phyloP scores from a whole-genome alignment of 2,329 filamentous ascomycete genomes.

The Arachnomyces sp. region DNA sequence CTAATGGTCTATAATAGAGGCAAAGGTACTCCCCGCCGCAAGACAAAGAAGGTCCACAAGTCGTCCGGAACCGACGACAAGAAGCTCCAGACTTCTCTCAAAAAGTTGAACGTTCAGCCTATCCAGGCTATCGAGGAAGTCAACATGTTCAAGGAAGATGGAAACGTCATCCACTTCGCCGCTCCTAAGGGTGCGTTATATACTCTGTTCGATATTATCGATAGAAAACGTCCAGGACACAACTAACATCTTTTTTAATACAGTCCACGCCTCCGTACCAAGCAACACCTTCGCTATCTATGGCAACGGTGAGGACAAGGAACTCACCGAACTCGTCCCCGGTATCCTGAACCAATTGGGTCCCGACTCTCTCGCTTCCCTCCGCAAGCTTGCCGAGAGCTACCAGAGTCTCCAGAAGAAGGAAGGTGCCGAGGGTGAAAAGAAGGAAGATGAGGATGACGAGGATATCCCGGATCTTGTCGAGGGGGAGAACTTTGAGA shows the following conservation, averaged over 20 bases:
- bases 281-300: constrained; percentile 99
- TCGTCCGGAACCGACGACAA: constrained; percentile 94
- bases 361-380: constrained; percentile 92
- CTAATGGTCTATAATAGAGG: constrained; percentile 50
- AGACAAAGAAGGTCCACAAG: constrained; percentile 96
- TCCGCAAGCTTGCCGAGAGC: constrained; percentile 97
- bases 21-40: constrained; percentile 96
- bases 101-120: constrained; percentile 99
- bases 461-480: constrained; percentile 93
- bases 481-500: constrained; percentile 96
- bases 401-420: constrained; percentile 99
- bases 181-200: constrained; percentile 82
- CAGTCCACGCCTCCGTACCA: constrained; percentile 94
- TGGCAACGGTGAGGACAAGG: constrained; percentile 97
- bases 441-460: constrained; percentile 66
- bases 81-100: constrained; percentile 94
- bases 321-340: constrained; percentile 97
- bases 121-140: constrained; percentile 99
- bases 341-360: constrained; percentile 99
- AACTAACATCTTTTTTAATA: constrained; percentile 2
- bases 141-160: constrained; percentile 99
- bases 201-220: neutral
- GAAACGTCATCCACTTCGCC: constrained; percentile 99
- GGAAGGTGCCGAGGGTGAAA: constrained; percentile 67
- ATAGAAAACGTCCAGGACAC: neutral